Base-by-base conservation (phyloP, 106 monocot genomes). In the Narthecium ossifragum region DNA sequence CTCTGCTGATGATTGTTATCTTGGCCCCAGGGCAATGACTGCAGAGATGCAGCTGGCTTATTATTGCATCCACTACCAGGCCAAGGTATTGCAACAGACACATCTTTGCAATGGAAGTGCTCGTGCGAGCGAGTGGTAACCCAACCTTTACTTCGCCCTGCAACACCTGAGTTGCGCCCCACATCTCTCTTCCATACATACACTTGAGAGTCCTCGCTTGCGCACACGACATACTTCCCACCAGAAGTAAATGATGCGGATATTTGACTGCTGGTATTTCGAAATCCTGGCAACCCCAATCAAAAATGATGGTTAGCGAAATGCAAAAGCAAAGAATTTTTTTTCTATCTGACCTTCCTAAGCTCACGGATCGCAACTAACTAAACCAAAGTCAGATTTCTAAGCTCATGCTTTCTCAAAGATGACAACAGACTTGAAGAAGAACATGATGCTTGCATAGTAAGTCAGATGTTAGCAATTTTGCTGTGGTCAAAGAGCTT, bases 151-250 rank as follows among this genome's bases (percentile, higher is more conserved):
- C 70, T 45, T 69, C 66, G 80, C 5, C 46, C 68, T 26, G 46
- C 59, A 17, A 43, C 28, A 1, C 70, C 26, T 8, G 10, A 20
- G 23, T 46, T 15, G 34, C 67, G 67, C 0, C 55, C 1, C 13
- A 55, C 56, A 13, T 78, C 82, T 49, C 80, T 62, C 60, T 84
- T 90, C 96, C 96, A 96, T 23, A 96, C 31, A 62, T 90, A 96
- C 9, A 96, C 96, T 15, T 90, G 69, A 3, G 96, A 96, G 68
- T 96, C 96, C 75, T 96, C 96, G 49, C 96, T 96, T 0, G 96
- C 90, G 6, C 86, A 84, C 13, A 96, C 73, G 0, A 87, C 79
- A 29, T 86, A 90, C 23, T 68, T 79, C 1, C 90, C 86, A 26
- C 90, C 90, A 9, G 73, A 53, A 2, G 81, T 79, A 50, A 68